phyloP scores from a whole-genome alignment of 192 early-diverging fungal genomes.

The Coemansia sp. region DNA sequence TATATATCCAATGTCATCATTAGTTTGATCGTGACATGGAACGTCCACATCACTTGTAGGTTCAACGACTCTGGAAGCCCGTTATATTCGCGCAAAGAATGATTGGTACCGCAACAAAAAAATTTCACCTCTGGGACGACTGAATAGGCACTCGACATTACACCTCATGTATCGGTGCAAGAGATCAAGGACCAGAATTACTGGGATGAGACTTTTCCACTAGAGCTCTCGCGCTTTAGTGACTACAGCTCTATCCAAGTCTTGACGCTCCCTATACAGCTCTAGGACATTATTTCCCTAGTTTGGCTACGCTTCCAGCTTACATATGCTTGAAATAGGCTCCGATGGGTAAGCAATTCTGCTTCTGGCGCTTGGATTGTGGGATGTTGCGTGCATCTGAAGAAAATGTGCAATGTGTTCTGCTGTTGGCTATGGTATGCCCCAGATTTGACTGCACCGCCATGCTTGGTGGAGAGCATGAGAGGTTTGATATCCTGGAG shows the following conservation, averaged over 20 bases:
- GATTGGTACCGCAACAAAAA: no score
- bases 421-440: not conserved
- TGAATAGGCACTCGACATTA: not conserved
- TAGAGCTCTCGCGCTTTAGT: not conserved
- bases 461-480: not conserved
- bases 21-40: no score
- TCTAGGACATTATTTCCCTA: not conserved
- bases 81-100: no score
- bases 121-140: no score
- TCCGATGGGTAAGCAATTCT: not conserved
- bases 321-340: not conserved
- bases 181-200: not conserved
- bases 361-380: not conserved
- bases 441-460: not conserved
- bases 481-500: not conserved
- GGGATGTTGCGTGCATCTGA: not conserved
- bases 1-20: no score
- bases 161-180: not conserved
- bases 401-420: not conserved
- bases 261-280: not conserved
- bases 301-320: not conserved
- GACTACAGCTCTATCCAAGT: not conserved
- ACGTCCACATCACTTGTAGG: no score
- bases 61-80: no score
- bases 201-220: not conserved